Evolutionary conservation across 2,329 filamentous ascomycete genomes (phyloP).

Genomic region (Calonectria pseudoreteaudii): DNA sequence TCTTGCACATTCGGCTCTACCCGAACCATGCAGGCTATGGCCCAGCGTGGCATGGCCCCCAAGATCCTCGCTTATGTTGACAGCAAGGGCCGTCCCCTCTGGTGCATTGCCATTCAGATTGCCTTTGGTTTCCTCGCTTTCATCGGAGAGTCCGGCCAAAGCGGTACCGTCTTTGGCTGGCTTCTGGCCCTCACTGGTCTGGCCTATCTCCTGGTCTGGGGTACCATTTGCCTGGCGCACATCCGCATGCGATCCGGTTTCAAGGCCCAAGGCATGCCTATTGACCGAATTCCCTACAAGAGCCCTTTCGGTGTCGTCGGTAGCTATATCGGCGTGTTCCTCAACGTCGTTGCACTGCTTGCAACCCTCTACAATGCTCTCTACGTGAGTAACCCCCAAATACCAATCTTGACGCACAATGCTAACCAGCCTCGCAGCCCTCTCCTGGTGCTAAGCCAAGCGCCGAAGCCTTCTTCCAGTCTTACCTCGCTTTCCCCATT

Average conservation of each 20-base stretch:
- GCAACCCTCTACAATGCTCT: background rate
- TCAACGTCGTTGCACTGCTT: background rate
- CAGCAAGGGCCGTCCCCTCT: slow-evolving; percentile 61
- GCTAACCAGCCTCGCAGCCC: background rate
- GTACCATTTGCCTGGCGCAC: slow-evolving; percentile 68
- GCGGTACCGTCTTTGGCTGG: slow-evolving; percentile 69
- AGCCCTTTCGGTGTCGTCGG: slow-evolving; percentile 82
- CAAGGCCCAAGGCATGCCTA: slow-evolving; percentile 69
- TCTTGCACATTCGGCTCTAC: slow-evolving; percentile 65
- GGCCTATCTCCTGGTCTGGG: slow-evolving; percentile 72
- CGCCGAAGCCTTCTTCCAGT: slow-evolving; percentile 76
- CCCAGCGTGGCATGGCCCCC: slow-evolving; percentile 64
- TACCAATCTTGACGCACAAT: background rate
- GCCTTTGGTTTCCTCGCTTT: slow-evolving; percentile 60
- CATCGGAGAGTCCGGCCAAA: slow-evolving; percentile 55
- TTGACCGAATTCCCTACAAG: slow-evolving; percentile 82
- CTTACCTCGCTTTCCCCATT: slow-evolving; percentile 76
- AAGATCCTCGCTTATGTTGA: slow-evolving; percentile 64
- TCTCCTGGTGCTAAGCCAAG: slow-evolving; percentile 78
- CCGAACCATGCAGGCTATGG: slow-evolving; percentile 63
- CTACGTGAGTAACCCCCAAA: background rate
- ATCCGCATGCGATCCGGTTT: slow-evolving; percentile 74
- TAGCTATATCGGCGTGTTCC: background rate
- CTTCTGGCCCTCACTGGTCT: slow-evolving; percentile 71
- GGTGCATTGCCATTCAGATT: slow-evolving; percentile 55